Evolutionary conservation across 208 protist genomes (phyloP).

Genomic region (Porcisia deanei): DNA sequence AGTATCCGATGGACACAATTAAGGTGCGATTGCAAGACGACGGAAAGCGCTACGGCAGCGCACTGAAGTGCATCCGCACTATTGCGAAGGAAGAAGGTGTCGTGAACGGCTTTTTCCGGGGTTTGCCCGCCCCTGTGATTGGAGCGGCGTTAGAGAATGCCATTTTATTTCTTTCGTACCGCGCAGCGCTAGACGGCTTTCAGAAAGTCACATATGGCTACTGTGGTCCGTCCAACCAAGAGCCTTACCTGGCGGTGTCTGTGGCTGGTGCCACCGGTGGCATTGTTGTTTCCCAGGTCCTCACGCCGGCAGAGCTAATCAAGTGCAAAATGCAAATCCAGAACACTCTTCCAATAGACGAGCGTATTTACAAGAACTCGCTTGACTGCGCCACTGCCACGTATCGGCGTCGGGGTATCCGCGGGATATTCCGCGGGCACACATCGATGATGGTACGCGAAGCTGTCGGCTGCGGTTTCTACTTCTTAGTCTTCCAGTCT

Average conservation of each 20-base stretch:
- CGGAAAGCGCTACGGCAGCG: constrained; percentile 61
- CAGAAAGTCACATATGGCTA: constrained; percentile 60
- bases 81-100: constrained; percentile 82
- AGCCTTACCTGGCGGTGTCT: constrained; percentile 68
- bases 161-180: constrained; percentile 80
- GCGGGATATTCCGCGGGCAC: constrained; percentile 85
- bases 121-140: constrained; percentile 84
- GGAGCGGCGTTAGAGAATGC: constrained; percentile 86
- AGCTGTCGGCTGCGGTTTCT: constrained; percentile 81
- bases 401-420: constrained; percentile 60
- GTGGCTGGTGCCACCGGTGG: constrained; percentile 64
- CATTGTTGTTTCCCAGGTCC: constrained; percentile 73
- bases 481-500: constrained; percentile 85
- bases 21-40: constrained; percentile 93
- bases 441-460: constrained; percentile 89
- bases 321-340: constrained; percentile 94
- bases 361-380: constrained; percentile 83
- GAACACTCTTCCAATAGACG: constrained; percentile 75
- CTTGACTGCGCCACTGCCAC: constrained; percentile 74
- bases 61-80: constrained; percentile 59
- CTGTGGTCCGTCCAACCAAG: constrained; percentile 49
- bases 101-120: constrained; percentile 89
- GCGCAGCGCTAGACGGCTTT: constrained; percentile 46
- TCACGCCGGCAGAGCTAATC: constrained; percentile 91
- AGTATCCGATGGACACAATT: constrained; percentile 94